Conservation (phyloP, 2,329 filamentous ascomycete genomes). For the Didymella arachidicola region DNA sequence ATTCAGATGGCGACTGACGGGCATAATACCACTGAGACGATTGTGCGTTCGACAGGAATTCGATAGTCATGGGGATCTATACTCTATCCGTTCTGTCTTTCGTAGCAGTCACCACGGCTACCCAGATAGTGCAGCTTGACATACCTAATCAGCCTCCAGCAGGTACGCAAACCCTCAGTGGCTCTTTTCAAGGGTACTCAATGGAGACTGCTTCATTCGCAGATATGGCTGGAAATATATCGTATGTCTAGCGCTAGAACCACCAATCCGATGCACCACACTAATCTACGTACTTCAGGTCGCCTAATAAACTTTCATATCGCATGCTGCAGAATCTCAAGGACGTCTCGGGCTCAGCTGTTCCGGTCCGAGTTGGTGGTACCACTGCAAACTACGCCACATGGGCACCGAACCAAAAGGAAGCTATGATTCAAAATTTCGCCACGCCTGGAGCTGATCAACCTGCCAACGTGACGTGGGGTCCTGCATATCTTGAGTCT, state of each 20-base stretch:
- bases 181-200: conserved; percentile 26
- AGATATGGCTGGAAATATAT: conserved; percentile 24
- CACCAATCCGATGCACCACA: background rate
- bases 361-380: conserved; percentile 27
- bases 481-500: conserved; percentile 28
- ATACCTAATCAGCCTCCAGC: conserved; percentile 20
- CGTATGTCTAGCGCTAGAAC: conserved; percentile 5
- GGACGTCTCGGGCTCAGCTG: conserved; percentile 23
- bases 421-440: conserved; percentile 31
- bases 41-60: background rate
- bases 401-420: conserved; percentile 22
- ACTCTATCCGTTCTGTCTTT: conserved; percentile 1
- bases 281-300: conserved; percentile 8
- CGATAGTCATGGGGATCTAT: conserved; percentile 1
- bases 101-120: conserved; percentile 1
- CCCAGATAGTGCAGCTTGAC: conserved; percentile 2
- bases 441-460: conserved; percentile 28
- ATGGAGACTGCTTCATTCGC: conserved; percentile 29
- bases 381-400: conserved; percentile 27
- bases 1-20: background rate
- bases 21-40: background rate
- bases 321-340: conserved; percentile 30
- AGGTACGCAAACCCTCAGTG: conserved; percentile 20
- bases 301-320: conserved; percentile 28
- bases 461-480: conserved; percentile 26